A percentile compares a stretch with the other conserved stretches of the same genome.
Evolutionary conservation across 352 stramenopile species (phyloP).

Genomic region (Pelagophyceae sp.): DNA sequence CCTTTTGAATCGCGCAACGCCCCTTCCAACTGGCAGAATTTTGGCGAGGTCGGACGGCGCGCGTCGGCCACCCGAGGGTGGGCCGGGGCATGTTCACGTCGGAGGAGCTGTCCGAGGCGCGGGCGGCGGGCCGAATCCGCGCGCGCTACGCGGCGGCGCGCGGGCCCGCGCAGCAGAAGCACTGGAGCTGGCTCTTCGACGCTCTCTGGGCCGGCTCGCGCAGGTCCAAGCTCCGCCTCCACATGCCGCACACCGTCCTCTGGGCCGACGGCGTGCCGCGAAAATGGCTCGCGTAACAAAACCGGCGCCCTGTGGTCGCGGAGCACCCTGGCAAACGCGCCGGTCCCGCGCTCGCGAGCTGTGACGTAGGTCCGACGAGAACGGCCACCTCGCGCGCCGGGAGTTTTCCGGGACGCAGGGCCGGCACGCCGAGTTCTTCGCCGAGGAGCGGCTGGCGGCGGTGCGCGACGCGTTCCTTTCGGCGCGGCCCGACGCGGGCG

Average conservation of each 20-base stretch:
- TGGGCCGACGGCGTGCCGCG: slow-evolving; percentile 32
- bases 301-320: no score
- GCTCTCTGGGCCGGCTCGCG: neutral
- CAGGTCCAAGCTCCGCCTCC: slow-evolving; percentile 8
- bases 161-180: neutral
- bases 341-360: no score
- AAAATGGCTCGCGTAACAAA: slow-evolving; percentile 34
- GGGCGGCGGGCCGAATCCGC: neutral
- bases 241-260: slow-evolving; percentile 39
- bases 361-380: slow-evolving; percentile 23
- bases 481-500: neutral
- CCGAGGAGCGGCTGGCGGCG: slow-evolving; percentile 19
- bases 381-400: slow-evolving; percentile 31
- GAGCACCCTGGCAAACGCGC: no score
- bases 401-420: slow-evolving; percentile 13
- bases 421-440: slow-evolving; percentile 22
- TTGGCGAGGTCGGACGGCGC: no score
- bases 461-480: slow-evolving; percentile 21
- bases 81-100: slow-evolving; percentile 5
- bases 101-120: neutral
- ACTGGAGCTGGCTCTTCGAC: slow-evolving; percentile 3
- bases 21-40: no score
- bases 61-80: no score
- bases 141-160: neutral
- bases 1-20: no score